A percentile compares a stretch with the other conserved stretches of the same genome.
These are phyloP conservation scores for Euphorbia tirucalli DNA, from an alignment of 345 rosid species.

Conservation along the genomic window DNA sequence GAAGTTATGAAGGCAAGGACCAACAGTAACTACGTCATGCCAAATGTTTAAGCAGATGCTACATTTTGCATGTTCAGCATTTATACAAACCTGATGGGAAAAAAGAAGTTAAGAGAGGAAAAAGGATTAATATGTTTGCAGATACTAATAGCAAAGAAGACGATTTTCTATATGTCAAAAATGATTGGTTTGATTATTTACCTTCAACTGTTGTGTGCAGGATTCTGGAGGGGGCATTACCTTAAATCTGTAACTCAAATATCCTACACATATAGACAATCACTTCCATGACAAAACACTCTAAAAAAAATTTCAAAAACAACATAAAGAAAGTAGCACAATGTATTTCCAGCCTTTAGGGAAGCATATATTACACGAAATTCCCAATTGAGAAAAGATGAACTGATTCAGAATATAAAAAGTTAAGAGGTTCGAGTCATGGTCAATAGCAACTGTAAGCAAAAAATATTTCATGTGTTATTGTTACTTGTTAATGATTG, in stretches of 20 bases:
- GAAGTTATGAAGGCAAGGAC: slow-evolving; percentile 95
- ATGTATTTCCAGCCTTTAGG: not conserved
- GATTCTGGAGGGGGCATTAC: slow-evolving; percentile 49
- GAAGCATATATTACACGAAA: not conserved
- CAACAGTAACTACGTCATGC: slow-evolving; percentile 92
- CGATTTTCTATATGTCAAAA: slow-evolving; percentile 1
- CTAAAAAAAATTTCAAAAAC: not conserved
- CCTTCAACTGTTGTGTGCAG: slow-evolving; percentile 50
- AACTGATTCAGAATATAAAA: not conserved
- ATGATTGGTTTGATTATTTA: slow-evolving; percentile 22
- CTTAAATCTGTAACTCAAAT: slow-evolving; percentile 67
- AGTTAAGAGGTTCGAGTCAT: not conserved
- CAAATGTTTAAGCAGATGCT: slow-evolving; percentile 88
- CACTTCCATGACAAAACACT: not conserved
- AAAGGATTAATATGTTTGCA: slow-evolving; percentile 13
- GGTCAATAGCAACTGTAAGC: not conserved
- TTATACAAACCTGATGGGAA: slow-evolving; percentile 57
- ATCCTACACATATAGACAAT: slow-evolving; percentile 37
- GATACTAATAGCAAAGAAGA: not conserved
- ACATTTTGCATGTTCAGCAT: slow-evolving; percentile 78
- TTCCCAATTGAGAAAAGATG: not conserved
- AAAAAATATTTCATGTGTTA: not conserved
- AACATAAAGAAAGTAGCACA: not conserved
- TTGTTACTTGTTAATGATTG: not conserved
- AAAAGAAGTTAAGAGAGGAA: not conserved